Conservation (phyloP, 208 protist genomes). For the Novymonas esmeraldas region DNA sequence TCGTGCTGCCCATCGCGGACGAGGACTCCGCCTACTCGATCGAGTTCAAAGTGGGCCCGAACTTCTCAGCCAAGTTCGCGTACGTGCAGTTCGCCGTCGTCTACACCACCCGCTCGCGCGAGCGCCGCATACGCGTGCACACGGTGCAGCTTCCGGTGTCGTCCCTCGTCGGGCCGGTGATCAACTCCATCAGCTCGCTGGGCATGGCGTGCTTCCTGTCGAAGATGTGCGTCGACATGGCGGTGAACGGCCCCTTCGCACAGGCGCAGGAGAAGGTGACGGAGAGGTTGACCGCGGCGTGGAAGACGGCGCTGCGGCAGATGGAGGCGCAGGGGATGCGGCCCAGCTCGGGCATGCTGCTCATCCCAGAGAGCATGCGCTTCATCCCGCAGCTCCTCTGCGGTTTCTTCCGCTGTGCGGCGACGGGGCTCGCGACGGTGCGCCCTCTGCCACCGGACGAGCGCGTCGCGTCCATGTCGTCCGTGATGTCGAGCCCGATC, state of each 20-base stretch:
- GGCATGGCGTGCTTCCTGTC: conserved; percentile 70
- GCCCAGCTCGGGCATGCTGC: conserved; percentile 42
- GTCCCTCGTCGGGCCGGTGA: conserved; percentile 37
- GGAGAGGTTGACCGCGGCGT: conserved; percentile 52
- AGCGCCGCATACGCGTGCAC: conserved; percentile 87
- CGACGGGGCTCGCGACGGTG: conserved; percentile 50
- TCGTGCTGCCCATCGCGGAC: conserved; percentile 93
- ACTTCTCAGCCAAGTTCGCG: conserved; percentile 65
- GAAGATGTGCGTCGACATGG: conserved; percentile 76
- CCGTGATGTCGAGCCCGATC: conserved; percentile 68
- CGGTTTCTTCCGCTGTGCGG: conserved; percentile 72
- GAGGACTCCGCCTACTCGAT: conserved; percentile 90
- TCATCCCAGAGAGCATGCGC: conserved; percentile 70
- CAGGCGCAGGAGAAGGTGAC: conserved; percentile 69
- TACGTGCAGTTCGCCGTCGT: conserved; percentile 87
- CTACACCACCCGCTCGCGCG: conserved; percentile 75
- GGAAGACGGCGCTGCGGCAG: conserved; percentile 48
- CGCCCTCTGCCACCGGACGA: conserved; percentile 63
- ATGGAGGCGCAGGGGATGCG: conserved; percentile 51
- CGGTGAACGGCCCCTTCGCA: conserved; percentile 52
- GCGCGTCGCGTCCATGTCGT: conserved; percentile 71
- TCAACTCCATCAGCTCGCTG: conserved; percentile 78
- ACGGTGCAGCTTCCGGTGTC: conserved; percentile 75
- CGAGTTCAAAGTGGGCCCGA: conserved; percentile 65
- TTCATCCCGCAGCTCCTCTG: conserved; percentile 83